Evolutionary conservation across 495 filamentous ascomycete genomes (phyloP).

Genomic region (Podospora bellae-mahoneyi): DNA sequence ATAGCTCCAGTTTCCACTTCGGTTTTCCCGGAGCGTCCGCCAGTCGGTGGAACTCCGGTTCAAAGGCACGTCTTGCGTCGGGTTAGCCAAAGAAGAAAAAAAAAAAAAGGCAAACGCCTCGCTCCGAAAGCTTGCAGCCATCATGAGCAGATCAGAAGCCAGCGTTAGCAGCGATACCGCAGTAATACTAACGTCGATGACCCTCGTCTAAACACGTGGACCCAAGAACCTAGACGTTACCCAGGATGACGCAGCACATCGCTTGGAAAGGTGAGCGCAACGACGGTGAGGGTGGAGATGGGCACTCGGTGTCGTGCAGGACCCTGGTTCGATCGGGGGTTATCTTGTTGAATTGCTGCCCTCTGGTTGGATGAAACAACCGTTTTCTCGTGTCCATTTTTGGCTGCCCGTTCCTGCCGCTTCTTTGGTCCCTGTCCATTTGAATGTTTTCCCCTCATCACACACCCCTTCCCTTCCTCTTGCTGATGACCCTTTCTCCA

Average conservation of each 20-base stretch:
- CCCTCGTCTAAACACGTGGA: background rate
- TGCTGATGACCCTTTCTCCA: background rate
- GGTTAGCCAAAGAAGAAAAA: background rate
- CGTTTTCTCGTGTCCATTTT: constrained; percentile 55
- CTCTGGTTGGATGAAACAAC: constrained; percentile 48
- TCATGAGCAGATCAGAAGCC: background rate
- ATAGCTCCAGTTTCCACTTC: constrained; percentile 1
- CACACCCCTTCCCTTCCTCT: background rate
- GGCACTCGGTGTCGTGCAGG: constrained; percentile 27
- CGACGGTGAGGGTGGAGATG: constrained; percentile 2
- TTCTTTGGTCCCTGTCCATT: constrained; percentile 18
- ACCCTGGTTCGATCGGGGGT: constrained; percentile 25
- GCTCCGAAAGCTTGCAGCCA: background rate
- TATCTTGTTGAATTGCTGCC: constrained; percentile 14
- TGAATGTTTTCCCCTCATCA: constrained; percentile 3
- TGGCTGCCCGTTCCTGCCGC: constrained; percentile 32
- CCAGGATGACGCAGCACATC: background rate
- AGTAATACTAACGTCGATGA: background rate
- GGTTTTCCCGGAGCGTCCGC: background rate
- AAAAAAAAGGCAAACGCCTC: background rate
- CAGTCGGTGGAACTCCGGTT: constrained; percentile 3
- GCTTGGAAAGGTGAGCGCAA: background rate
- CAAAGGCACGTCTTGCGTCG: background rate
- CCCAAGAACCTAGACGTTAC: background rate
- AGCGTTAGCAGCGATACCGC: background rate